Base-by-base conservation (phyloP, 768 basidiomycete genomes). In the Rhizopogon salebrosus region DNA sequence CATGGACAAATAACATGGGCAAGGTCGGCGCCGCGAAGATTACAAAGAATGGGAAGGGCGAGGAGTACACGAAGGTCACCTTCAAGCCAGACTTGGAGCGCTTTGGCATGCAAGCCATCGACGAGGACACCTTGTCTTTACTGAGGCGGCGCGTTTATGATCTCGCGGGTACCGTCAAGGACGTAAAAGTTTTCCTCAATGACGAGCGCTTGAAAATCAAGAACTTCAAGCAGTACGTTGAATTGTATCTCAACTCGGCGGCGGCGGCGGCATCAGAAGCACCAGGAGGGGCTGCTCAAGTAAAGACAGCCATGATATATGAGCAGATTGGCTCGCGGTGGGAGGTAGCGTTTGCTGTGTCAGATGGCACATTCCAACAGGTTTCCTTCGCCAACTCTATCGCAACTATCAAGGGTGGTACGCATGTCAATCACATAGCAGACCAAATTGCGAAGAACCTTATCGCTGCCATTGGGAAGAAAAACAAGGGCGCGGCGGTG, bases 321-420 rank as follows among this genome's bases (percentile, higher is more conserved):
- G 97, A 98, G 65, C 75, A 80, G 53, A 73, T 92, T 58, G 77
- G 82, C 49, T 72, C 78, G 31, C 87, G 95, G 5, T 99, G 95
- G 95, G 97, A 98, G 64, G 79, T 98, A 41, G 95, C 88, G 2
- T 98, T 98, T 64, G 86, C 94, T 1, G 80, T 98, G 20, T 97
- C 95, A 1, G 93, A 98, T 53, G 95, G 95, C 8, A 74, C 83
- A 22, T 90, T 91, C 72, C 89, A 92, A 63, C 93, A 95, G 49
- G 92, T 99, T 42, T 95, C 97, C 22, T 99, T 98, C 64, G 94
- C 93, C 61, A 99, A 99, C 71, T 92, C 93, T 23, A 98, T 99
- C 60, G 84, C 95, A 6, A 99, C 97, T 2, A 91, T 80, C 54
- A 99, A 98, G 65, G 97, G 97, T 46, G 97, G 97, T 48, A 92